Evolutionary conservation across 2,329 filamentous ascomycete species (phyloP).

Genomic region (Herpotrichia juniperi): DNA sequence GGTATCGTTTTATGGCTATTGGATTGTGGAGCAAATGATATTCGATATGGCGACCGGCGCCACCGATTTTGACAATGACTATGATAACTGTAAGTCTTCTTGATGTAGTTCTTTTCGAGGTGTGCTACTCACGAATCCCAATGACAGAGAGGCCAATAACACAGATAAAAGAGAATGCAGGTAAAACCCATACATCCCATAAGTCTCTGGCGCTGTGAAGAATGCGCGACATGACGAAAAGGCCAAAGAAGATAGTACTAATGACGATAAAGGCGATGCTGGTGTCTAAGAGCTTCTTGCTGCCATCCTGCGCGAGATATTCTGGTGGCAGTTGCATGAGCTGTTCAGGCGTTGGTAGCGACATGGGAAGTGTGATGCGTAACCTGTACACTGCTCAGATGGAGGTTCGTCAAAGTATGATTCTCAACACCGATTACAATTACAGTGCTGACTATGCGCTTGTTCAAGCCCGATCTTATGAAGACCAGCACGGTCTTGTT

Average conservation of each 20-base stretch:
- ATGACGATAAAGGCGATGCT: background rate
- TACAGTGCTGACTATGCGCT: too few relatives aligned
- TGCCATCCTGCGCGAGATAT: constrained; percentile 4
- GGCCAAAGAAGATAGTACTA: background rate
- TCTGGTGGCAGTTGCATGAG: constrained; percentile 4
- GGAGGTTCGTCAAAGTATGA: background rate
- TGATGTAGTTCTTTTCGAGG: background rate
- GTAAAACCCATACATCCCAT: constrained; percentile 1
- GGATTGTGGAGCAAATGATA: constrained; percentile 4
- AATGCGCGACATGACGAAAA: background rate
- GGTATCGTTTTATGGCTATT: constrained; percentile 1
- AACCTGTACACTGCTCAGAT: background rate
- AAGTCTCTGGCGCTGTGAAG: background rate
- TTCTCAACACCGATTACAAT: too few relatives aligned
- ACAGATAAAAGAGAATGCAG: constrained; percentile 1
- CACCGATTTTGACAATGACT: background rate
- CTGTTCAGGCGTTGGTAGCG: constrained; percentile 2
- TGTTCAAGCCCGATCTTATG: too few relatives aligned
- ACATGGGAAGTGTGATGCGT: background rate
- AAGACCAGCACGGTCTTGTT: too few relatives aligned
- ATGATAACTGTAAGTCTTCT: background rate
- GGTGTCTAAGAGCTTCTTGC: background rate
- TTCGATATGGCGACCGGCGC: background rate
- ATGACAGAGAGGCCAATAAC: background rate
- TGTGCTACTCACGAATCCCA: background rate